A percentile compares a stretch with the other conserved stretches of the same genome.
Evolutionary conservation across 148 eudicot species (phyloP).

Genomic region (Agrostemma githago): DNA sequence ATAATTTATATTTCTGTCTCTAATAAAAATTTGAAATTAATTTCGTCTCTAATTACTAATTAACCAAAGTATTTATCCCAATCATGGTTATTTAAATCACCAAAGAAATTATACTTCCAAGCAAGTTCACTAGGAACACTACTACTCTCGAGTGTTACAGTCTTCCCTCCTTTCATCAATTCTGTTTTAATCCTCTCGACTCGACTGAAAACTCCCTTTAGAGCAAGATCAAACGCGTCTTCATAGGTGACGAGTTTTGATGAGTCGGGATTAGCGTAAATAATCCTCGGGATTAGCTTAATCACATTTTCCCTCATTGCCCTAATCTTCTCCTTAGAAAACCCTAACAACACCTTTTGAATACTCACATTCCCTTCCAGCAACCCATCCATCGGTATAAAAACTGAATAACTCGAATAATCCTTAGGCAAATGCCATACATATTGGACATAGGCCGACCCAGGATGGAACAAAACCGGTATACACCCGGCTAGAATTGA

Average conservation of each 20-base stretch:
- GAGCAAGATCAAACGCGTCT: conserved; percentile 66
- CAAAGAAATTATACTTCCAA: conserved; percentile 59
- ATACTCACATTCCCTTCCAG: conserved; percentile 32
- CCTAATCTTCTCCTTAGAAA: conserved; percentile 24
- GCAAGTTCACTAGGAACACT: conserved; percentile 38
- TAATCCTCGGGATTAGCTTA: conserved; percentile 50
- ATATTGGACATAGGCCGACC: conserved; percentile 59
- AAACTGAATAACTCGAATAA: conserved; percentile 46
- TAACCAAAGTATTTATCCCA: conserved; percentile 57
- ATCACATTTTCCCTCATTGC: conserved; percentile 63
- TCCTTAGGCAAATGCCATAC: conserved; percentile 72
- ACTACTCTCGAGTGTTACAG: conserved; percentile 17
- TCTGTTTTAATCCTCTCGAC: conserved; percentile 31
- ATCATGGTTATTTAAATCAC: conserved; percentile 34
- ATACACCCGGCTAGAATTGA: conserved; percentile 66
- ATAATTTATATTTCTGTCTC: too few relatives aligned
- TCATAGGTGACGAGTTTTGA: conserved; percentile 30
- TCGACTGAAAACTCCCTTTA: conserved; percentile 43
- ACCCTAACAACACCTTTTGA: conserved; percentile 28
- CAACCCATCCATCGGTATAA: conserved; percentile 46
- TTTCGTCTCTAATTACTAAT: too few relatives aligned
- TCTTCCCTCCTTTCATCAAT: conserved; percentile 23
- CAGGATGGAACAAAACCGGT: conserved; percentile 66
- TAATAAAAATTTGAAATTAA: too few relatives aligned
- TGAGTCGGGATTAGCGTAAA: conserved; percentile 55